Evolutionary conservation across 2,329 filamentous ascomycete genomes (phyloP).

Genomic region (Dothistroma pini): DNA sequence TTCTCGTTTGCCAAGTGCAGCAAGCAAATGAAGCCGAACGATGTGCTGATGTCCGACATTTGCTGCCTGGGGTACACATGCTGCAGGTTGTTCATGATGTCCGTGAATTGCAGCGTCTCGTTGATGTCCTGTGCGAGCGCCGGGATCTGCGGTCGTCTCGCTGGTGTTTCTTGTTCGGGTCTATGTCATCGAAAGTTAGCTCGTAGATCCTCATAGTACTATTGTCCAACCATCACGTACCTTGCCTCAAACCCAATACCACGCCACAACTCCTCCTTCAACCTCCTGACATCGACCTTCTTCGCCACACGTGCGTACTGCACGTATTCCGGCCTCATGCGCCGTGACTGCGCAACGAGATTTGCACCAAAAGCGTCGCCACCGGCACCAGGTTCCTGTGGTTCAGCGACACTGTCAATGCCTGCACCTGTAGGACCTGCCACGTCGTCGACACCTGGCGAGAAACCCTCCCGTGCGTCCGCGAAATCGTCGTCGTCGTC

Average conservation of each 20-base stretch:
- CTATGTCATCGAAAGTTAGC: constrained; percentile 1
- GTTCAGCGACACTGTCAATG: constrained; percentile 34
- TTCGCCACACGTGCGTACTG: constrained; percentile 64
- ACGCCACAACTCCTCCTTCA: constrained; percentile 65
- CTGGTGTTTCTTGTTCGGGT: constrained; percentile 14
- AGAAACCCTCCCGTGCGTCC: constrained; percentile 75
- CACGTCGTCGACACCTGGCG: constrained; percentile 51
- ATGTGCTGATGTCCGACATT: constrained; percentile 94
- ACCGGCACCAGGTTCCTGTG: constrained; percentile 33
- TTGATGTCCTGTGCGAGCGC: constrained; percentile 37
- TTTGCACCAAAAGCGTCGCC: constrained; percentile 60
- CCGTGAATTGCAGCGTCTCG: constrained; percentile 73
- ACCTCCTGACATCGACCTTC: constrained; percentile 61
- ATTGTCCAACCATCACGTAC: constrained; percentile 4
- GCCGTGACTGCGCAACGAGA: constrained; percentile 58
- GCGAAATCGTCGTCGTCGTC: constrained; percentile 65
- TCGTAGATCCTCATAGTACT: not conserved
- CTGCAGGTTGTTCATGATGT: constrained; percentile 86
- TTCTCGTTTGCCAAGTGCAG: constrained; percentile 92
- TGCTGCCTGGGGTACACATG: constrained; percentile 78
- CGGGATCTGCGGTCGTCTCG: constrained; percentile 22
- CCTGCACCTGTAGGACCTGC: constrained; percentile 36
- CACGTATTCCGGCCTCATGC: constrained; percentile 61
- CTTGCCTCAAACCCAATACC: constrained; percentile 52
- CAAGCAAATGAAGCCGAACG: constrained; percentile 86